phyloP scores from a whole-genome alignment of 2,329 filamentous ascomycete genomes.

The Cephalotrichum gorgonifer region DNA sequence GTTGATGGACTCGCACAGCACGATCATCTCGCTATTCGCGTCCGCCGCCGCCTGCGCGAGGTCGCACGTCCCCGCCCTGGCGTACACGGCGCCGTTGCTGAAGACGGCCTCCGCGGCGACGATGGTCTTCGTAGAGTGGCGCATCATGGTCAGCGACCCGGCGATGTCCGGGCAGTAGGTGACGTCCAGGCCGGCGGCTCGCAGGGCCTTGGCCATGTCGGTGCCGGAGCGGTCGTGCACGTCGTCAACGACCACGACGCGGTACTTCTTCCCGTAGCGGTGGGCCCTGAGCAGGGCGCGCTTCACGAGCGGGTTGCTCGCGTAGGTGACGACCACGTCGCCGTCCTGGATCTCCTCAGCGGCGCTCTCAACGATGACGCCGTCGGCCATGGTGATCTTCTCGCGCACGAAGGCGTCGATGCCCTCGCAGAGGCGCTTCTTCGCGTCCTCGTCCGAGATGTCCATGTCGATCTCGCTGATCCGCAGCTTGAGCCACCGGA shows the following conservation, averaged over 20 bases:
- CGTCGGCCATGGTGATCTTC: slow-evolving; percentile 76
- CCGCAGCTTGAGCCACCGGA: slow-evolving; percentile 85
- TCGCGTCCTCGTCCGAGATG: slow-evolving; percentile 70
- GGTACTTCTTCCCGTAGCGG: slow-evolving; percentile 61
- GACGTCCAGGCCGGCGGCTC: slow-evolving; percentile 59
- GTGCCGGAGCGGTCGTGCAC: slow-evolving; percentile 41
- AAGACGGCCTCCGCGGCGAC: slow-evolving; percentile 93
- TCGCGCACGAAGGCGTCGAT: slow-evolving; percentile 90
- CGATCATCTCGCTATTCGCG: slow-evolving; percentile 68
- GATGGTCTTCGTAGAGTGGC: slow-evolving; percentile 59
- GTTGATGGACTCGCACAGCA: slow-evolving; percentile 91
- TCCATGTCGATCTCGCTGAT: slow-evolving; percentile 87
- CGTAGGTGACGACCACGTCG: slow-evolving; percentile 79
- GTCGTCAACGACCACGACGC: slow-evolving; percentile 75
- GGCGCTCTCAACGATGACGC: slow-evolving; percentile 72
- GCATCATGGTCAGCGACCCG: slow-evolving; percentile 64
- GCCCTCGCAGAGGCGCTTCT: slow-evolving; percentile 63
- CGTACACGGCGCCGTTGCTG: slow-evolving; percentile 86
- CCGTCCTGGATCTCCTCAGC: slow-evolving; percentile 66
- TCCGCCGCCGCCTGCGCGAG: slow-evolving; percentile 75
- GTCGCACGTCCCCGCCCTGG: slow-evolving; percentile 75
- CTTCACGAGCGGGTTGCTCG: slow-evolving; percentile 77
- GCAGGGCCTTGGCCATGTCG: slow-evolving; percentile 57
- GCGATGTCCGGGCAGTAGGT: slow-evolving; percentile 71
- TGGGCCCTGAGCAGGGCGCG: slow-evolving; percentile 68